phyloP scores from a whole-genome alignment of 108 stramenopile species.

The Nitzschia putrida region DNA sequence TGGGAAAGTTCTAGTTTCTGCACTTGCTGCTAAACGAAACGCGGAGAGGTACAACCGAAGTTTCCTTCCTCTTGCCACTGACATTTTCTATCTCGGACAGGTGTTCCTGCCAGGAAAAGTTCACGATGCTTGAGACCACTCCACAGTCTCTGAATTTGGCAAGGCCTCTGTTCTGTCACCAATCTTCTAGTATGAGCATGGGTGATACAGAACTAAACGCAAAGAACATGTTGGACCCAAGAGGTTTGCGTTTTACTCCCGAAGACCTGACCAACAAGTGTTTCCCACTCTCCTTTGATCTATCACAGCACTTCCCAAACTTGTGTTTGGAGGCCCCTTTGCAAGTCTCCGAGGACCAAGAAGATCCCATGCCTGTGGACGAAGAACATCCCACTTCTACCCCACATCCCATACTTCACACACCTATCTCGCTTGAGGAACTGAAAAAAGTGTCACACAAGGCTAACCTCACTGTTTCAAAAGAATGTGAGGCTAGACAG shows the following conservation, averaged over 20 bases:
- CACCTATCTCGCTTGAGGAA: neutral
- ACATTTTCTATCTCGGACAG: no score
- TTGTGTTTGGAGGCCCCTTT: neutral
- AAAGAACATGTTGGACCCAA: neutral
- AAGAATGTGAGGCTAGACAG: slow-evolving; percentile 2
- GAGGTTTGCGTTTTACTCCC: neutral
- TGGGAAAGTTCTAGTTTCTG: no score
- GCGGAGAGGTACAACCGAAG: no score
- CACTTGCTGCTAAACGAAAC: no score
- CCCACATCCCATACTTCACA: neutral
- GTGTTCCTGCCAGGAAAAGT: no score
- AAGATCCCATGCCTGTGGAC: neutral
- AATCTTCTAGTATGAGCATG: neutral
- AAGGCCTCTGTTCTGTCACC: no score
- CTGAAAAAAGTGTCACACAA: neutral
- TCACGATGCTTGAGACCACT: no score
- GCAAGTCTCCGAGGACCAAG: neutral
- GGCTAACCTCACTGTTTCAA: neutral
- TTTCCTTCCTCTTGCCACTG: no score
- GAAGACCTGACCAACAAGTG: neutral
- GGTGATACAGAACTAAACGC: neutral
- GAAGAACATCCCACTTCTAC: neutral
- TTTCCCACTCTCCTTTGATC: neutral
- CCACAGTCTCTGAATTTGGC: no score
- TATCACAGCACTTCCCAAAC: neutral